phyloP scores from a whole-genome alignment of 176 grass and related monocot species.

The Avena insularis region DNA sequence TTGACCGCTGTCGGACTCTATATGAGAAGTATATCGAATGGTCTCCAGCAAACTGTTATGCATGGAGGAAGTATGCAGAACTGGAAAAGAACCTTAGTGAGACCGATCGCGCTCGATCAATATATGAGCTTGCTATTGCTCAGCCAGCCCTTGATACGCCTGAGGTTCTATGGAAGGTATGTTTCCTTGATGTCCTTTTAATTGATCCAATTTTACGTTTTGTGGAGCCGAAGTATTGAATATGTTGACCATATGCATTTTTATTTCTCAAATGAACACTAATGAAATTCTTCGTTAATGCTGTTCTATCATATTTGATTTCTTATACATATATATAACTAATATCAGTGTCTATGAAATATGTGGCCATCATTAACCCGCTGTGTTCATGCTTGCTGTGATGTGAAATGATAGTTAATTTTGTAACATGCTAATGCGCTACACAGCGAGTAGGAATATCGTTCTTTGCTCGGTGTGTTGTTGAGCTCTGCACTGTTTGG shows the following conservation, averaged over 20 bases:
- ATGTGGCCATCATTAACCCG: conserved; percentile 18
- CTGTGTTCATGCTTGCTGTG: conserved; percentile 3
- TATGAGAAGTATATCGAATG: conserved; percentile 92
- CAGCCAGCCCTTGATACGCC: conserved; percentile 84
- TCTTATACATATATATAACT: neutral
- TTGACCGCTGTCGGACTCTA: conserved; percentile 69
- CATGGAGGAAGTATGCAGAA: conserved; percentile 93
- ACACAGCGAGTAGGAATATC: conserved; percentile 17
- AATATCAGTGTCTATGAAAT: neutral
- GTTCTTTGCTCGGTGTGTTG: neutral
- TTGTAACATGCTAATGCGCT: neutral
- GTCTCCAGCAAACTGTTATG: conserved; percentile 79
- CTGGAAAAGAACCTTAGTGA: conserved; percentile 80
- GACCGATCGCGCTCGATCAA: conserved; percentile 72
- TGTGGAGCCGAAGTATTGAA: neutral
- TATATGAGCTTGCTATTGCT: conserved; percentile 85
- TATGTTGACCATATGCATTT: conserved; percentile 1
- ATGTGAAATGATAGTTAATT: neutral
- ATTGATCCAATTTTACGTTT: conserved; percentile 15
- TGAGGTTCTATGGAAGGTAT: conserved; percentile 84
- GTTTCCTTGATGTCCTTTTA: conserved; percentile 8
- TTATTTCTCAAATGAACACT: neutral
- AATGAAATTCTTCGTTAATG: neutral
- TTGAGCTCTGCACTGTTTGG: neutral
- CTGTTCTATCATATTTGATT: neutral